These are phyloP conservation scores for Epichloe sp. DNA, from an alignment of 2,329 filamentous ascomycete genomes.

Conservation along the genomic window DNA sequence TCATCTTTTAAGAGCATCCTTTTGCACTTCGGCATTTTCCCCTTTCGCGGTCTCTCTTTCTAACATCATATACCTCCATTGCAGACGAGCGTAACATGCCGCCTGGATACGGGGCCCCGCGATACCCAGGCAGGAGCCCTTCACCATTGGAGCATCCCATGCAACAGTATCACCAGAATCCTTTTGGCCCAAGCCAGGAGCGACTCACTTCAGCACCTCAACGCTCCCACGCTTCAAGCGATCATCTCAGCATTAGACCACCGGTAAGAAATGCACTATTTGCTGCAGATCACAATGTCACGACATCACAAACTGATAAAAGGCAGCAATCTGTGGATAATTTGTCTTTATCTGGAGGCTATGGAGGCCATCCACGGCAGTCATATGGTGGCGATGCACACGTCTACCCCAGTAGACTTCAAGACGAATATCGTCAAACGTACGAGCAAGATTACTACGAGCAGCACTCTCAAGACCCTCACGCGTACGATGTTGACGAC, in stretches of 20 bases:
- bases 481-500: conserved; percentile 58
- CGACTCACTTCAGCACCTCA: conserved; percentile 18
- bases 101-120: not conserved
- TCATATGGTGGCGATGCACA: conserved; percentile 23
- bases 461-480: conserved; percentile 22
- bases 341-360: conserved; percentile 28
- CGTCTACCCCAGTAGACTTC: conserved; percentile 54
- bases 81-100: conserved; percentile 1
- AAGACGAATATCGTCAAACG: conserved; percentile 28
- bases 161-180: conserved; percentile 3
- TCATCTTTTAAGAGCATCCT: not conserved
- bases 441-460: conserved; percentile 42
- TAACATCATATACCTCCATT: not conserved
- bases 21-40: not conserved
- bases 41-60: not conserved
- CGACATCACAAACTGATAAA: not conserved
- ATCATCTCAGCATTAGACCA: conserved; percentile 70
- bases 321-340: conserved; percentile 39
- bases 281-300: conserved; percentile 18
- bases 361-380: conserved; percentile 31
- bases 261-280: conserved; percentile 39
- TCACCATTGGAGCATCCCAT: conserved; percentile 2
- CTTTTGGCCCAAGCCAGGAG: conserved; percentile 20
- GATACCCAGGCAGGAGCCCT: not conserved
- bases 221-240: conserved; percentile 48